Conservation (phyloP, 371 early-diverging fungal species). For the Lichtheimia hyalospora region DNA sequence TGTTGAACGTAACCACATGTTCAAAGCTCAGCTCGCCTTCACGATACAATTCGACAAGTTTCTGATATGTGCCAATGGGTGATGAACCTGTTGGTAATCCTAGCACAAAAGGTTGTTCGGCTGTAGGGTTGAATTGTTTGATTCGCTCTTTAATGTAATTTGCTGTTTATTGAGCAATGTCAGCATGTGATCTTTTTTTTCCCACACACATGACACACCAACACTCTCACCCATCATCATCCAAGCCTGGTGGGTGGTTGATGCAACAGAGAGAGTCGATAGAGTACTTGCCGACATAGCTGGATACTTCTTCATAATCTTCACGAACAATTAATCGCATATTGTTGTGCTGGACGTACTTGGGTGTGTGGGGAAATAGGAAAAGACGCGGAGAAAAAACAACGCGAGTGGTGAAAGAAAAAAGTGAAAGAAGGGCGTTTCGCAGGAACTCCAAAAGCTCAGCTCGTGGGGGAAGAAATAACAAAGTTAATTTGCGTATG, state of each 20-base stretch:
- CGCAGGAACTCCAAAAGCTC: no score
- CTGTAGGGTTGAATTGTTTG: slow-evolving; percentile 73
- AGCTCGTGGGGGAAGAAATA: no score
- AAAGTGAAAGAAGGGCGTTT: no score
- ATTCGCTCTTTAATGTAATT: slow-evolving; percentile 40
- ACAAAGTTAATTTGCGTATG: no score
- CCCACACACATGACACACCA: no score
- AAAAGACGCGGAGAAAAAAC: no score
- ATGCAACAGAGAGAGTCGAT: not conserved
- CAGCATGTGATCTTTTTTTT: no score
- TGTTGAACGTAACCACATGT: slow-evolving; percentile 60
- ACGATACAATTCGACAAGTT: slow-evolving; percentile 44
- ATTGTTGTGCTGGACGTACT: not conserved
- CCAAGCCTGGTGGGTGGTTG: not conserved
- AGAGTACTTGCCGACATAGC: slow-evolving; percentile 58
- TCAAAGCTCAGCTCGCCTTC: slow-evolving; percentile 58
- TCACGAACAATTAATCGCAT: slow-evolving; percentile 78
- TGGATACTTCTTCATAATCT: slow-evolving; percentile 62
- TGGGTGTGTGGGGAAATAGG: no score
- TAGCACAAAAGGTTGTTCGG: slow-evolving; percentile 76
- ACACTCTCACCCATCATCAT: no score
- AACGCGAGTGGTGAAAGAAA: no score
- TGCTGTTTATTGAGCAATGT: slow-evolving; percentile 5
- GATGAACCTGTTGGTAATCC: slow-evolving; percentile 78
- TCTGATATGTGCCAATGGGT: slow-evolving; percentile 48